Conservation (phyloP, 2,329 filamentous ascomycete genomes). For the Fusarium multiceps region DNA sequence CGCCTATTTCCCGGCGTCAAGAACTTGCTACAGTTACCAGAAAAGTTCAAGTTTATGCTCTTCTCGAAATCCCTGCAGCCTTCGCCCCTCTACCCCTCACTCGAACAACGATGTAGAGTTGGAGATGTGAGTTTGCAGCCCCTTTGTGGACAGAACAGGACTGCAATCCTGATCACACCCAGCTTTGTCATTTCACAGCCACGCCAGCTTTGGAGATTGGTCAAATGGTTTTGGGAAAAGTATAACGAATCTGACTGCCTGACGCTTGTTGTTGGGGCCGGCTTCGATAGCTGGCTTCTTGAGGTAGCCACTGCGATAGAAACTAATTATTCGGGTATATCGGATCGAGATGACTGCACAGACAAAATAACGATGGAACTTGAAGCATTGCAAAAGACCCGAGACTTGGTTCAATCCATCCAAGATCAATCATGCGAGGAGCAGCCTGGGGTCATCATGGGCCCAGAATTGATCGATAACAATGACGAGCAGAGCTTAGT, state of each 20-base stretch:
- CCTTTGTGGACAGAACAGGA: conserved; percentile 48
- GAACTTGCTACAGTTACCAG: conserved; percentile 47
- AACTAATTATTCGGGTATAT: background rate
- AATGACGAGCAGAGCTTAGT: conserved; percentile 72
- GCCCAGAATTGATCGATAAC: conserved; percentile 60
- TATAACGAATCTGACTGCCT: conserved; percentile 19
- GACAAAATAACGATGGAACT: conserved; percentile 11
- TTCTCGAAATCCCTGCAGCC: conserved; percentile 50
- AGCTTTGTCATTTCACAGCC: conserved; percentile 57
- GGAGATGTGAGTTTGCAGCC: conserved; percentile 45
- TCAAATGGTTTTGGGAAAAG: conserved; percentile 52
- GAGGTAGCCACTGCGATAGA: conserved; percentile 43
- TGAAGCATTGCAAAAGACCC: conserved; percentile 42
- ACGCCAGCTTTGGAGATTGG: conserved; percentile 48
- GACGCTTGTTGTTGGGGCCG: conserved; percentile 48
- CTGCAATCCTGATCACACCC: conserved; percentile 55
- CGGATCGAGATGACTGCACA: background rate
- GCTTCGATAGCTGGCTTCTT: conserved; percentile 47
- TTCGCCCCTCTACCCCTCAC: conserved; percentile 24
- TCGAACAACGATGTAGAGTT: conserved; percentile 5
- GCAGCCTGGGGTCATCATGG: conserved; percentile 55
- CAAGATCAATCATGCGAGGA: conserved; percentile 23
- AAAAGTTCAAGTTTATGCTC: conserved; percentile 54
- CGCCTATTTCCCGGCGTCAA: conserved; percentile 55
- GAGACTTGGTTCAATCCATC: conserved; percentile 34